Percentiles rank a stretch among this genome's conserved stretches.
Conservation (phyloP, 345 rosid species). For the Clarkia xantiana region DNA sequence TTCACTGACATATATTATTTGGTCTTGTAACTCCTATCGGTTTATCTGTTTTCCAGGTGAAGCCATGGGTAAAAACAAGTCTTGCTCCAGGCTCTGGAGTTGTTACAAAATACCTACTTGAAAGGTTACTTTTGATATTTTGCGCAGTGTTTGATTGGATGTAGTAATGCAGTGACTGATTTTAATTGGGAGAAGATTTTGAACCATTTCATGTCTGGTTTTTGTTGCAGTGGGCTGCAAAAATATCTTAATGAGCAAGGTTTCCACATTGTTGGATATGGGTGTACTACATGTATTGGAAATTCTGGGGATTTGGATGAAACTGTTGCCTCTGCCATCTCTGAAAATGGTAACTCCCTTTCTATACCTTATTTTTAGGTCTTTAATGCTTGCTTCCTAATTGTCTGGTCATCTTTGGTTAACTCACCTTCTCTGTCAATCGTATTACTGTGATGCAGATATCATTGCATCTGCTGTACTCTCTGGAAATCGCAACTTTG, state of each 20-base stretch:
- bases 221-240: constrained; percentile 72
- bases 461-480: constrained; percentile 89
- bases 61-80: constrained; percentile 96
- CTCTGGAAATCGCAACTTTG: constrained; percentile 93
- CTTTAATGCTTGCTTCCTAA: not conserved
- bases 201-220: not conserved
- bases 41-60: constrained; percentile 49
- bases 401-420: too few species aligned
- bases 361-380: not conserved
- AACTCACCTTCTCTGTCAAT: not conserved
- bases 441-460: constrained; percentile 28
- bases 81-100: constrained; percentile 99
- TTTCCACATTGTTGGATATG: constrained; percentile 89
- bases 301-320: constrained; percentile 94
- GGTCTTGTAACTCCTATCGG: too few species aligned
- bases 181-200: not conserved
- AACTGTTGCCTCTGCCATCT: constrained; percentile 80
- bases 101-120: constrained; percentile 71
- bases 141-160: not conserved
- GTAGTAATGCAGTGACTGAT: not conserved
- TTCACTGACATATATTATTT: too few species aligned
- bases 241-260: constrained; percentile 80
- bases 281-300: constrained; percentile 99
- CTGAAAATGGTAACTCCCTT: constrained; percentile 57
- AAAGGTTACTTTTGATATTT: constrained; percentile 33